Percentiles rank a stretch among this genome's conserved stretches.
Conservation (phyloP, 495 filamentous ascomycete genomes). For the Xylaria acuta region DNA sequence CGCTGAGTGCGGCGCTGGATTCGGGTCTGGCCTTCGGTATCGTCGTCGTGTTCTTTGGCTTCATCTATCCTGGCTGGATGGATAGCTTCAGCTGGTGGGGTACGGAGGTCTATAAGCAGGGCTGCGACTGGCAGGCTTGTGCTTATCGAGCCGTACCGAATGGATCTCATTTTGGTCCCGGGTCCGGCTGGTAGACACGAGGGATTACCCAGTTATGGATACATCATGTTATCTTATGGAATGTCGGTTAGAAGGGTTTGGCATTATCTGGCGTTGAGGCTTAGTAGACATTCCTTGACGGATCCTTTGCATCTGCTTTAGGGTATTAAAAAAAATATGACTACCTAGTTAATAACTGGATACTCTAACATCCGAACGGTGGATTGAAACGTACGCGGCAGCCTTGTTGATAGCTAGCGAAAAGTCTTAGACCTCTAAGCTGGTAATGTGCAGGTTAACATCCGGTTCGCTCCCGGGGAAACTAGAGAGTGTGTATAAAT, state of each 20-base stretch:
- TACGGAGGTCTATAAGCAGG: constrained; percentile 70
- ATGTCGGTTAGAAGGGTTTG: neutral
- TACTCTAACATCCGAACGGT: neutral
- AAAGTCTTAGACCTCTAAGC: no score
- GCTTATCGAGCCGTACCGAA: constrained; percentile 58
- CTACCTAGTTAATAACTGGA: neutral
- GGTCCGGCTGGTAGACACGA: constrained; percentile 53
- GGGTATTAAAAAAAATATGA: neutral
- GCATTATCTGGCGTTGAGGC: constrained; percentile 1
- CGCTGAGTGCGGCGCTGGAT: constrained; percentile 79
- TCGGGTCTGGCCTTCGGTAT: constrained; percentile 80
- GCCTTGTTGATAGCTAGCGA: no score
- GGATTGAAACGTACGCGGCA: neutral
- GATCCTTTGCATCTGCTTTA: neutral
- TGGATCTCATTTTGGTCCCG: constrained; percentile 64
- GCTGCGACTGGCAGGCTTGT: constrained; percentile 71
- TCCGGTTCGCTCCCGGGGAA: no score
- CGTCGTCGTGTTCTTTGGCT: constrained; percentile 81
- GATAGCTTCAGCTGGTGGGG: constrained; percentile 75
- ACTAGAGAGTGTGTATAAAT: no score
- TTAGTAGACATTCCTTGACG: neutral
- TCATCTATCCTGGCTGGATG: constrained; percentile 75
- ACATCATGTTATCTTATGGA: neutral
- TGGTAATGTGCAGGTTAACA: no score
- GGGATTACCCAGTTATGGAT: neutral